Evolutionary conservation across 192 early-diverging fungal species (phyloP), one percentile per base, ranked within the genome.

Genomic region (Funneliformis geosporum): DNA sequence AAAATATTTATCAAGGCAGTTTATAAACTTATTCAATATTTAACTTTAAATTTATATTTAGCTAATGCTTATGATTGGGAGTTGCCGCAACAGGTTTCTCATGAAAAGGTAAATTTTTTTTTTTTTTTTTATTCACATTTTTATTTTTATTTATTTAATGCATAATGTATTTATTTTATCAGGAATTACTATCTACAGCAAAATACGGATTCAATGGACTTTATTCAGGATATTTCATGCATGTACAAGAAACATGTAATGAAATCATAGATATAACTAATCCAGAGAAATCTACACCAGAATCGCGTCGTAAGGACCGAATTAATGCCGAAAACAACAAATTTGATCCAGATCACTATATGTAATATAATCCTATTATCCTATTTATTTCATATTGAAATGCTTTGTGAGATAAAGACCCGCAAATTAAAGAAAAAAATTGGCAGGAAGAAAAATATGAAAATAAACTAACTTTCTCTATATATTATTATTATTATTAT

Each of bases 341-440:
- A 68, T 99, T 99, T 85, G 94, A 98, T 80, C 91, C 93, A 33
- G 96, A 96, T 33, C 89, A 98, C 80, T 99, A 98, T 81, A 91
- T 95, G 88, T 71, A 33, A 43, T 65, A 50, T 75, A 11, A 39
- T 80, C 39, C n/a, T 47, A n/a, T n/a, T n/a, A n/a, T n/a, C n/a
- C n/a, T n/a, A n/a, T n/a, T n/a, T n/a, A n/a, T n/a, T n/a, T n/a
- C n/a, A n/a, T n/a, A n/a, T n/a, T n/a, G n/a, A n/a, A n/a, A n/a
- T n/a, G n/a, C n/a, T n/a, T n/a, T n/a, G n/a, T n/a, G n/a, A n/a
- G n/a, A n/a, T n/a, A n/a, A n/a, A n/a, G n/a, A n/a, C n/a, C n/a
- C n/a, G n/a, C n/a, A n/a, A n/a, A n/a, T n/a, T n/a, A n/a, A n/a
- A n/a, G n/a, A n/a, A n/a, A n/a, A n/a, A n/a, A n/a, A n/a, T n/a